These are phyloP conservation scores for Ceratobasidium sp. DNA, from an alignment of 1,284 basidiomycete genomes.

Conservation along the genomic window DNA sequence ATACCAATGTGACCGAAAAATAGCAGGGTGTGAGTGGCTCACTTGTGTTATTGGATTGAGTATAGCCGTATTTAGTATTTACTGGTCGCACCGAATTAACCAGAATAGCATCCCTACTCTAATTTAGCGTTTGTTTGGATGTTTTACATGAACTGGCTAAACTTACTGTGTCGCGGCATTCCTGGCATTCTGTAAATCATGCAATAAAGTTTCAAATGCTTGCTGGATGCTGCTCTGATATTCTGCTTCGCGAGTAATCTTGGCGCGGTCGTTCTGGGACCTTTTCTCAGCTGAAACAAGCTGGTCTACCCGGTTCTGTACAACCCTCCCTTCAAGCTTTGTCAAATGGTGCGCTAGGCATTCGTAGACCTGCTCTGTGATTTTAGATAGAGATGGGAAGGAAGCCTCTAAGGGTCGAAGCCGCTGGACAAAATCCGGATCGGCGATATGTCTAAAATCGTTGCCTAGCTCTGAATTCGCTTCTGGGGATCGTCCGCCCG, in stretches of 20 bases:
- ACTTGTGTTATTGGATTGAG: not conserved
- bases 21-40: not conserved
- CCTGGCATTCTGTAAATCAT: constrained; percentile 13
- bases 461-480: no score
- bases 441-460: no score
- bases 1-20: not conserved
- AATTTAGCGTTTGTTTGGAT: not conserved
- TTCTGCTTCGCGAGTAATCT: not conserved
- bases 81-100: not conserved
- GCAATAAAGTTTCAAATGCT: constrained; percentile 7
- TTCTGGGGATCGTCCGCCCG: no score
- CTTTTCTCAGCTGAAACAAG: not conserved
- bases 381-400: not conserved
- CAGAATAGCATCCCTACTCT: not conserved
- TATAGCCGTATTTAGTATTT: not conserved
- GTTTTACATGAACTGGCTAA: not conserved
- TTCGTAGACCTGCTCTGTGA: not conserved
- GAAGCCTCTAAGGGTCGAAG: not conserved
- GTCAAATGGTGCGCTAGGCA: not conserved
- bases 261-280: not conserved
- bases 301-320: not conserved
- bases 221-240: not conserved
- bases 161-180: not conserved
- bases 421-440: constrained; percentile 9
- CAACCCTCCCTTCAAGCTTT: not conserved